Conservation (phyloP, 306 rosid genomes). For the Castanea crenata region DNA sequence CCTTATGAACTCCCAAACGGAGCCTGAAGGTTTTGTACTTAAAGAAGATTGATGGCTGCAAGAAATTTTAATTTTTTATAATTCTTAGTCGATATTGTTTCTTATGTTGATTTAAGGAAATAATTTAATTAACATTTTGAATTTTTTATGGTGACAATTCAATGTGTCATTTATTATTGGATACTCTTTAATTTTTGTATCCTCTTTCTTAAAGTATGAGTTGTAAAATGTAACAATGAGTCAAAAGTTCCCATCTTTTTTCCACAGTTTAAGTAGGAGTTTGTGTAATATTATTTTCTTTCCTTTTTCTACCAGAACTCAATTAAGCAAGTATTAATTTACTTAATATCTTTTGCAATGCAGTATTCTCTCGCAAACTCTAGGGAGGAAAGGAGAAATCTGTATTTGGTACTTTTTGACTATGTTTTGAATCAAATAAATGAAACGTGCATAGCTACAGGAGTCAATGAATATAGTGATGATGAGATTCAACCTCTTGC, state of each 20-base stretch:
- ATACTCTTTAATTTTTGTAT: background rate
- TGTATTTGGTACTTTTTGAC: conserved; percentile 90
- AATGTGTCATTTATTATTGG: background rate
- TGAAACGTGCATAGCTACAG: conserved; percentile 62
- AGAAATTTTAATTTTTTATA: background rate
- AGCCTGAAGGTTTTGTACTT: background rate
- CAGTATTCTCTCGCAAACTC: conserved; percentile 93
- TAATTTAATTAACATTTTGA: background rate
- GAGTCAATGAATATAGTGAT: conserved; percentile 70
- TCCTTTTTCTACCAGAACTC: background rate
- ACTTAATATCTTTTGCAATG: conserved; percentile 17
- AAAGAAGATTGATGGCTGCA: background rate
- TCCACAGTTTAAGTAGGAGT: conserved; percentile 2
- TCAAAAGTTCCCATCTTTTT: background rate
- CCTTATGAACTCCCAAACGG: too few relatives aligned
- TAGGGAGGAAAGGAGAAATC: conserved; percentile 85
- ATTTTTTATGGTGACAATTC: conserved; percentile 16
- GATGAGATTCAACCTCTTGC: conserved; percentile 96
- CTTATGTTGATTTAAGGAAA: background rate
- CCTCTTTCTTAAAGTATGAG: conserved; percentile 1
- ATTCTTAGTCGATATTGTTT: background rate
- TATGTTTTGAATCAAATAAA: conserved; percentile 85
- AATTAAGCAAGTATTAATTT: background rate
- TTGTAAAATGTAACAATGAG: background rate
- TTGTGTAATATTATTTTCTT: background rate